A percentile compares a stretch with the other conserved stretches of the same genome.
These are phyloP conservation scores for Gonium pectorale DNA, from an alignment of 139 green algal species.

Conservation along the genomic window DNA sequence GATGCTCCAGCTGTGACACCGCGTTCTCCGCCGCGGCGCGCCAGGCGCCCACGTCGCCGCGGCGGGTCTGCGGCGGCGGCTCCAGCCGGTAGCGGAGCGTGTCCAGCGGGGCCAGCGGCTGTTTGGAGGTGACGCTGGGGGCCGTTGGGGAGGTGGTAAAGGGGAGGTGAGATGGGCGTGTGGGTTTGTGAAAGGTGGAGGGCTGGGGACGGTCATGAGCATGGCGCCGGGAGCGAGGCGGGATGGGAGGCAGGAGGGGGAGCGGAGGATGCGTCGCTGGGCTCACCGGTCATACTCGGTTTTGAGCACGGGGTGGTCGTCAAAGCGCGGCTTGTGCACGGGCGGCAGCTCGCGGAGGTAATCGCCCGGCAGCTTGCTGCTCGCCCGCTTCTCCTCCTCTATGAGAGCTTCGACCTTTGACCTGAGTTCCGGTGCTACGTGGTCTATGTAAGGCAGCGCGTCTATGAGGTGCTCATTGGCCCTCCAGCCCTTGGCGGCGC, in stretches of 20 bases:
- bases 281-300: conserved; percentile 68
- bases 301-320: conserved; percentile 71
- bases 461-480: conserved; percentile 78
- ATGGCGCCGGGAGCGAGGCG: no score
- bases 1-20: conserved; percentile 82
- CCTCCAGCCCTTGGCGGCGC: conserved; percentile 63
- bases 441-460: conserved; percentile 84
- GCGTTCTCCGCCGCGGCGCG: conserved; percentile 76
- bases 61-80: conserved; percentile 62
- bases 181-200: no score
- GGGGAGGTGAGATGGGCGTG: not conserved
- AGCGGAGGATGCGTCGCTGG: no score
- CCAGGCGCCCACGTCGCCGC: conserved; percentile 74
- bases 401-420: conserved; percentile 76
- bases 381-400: conserved; percentile 77
- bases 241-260: no score
- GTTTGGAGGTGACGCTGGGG: conserved; percentile 49
- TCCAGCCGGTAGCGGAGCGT: conserved; percentile 74
- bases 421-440: conserved; percentile 62
- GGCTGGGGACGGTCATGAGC: no score
- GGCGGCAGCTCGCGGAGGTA: conserved; percentile 79
- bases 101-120: conserved; percentile 75
- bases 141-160: not conserved
- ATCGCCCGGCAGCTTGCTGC: conserved; percentile 73
- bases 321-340: conserved; percentile 63